These are phyloP conservation scores for Salvia splendens DNA, from an alignment of 257 asterid genomes.

Conservation along the genomic window DNA sequence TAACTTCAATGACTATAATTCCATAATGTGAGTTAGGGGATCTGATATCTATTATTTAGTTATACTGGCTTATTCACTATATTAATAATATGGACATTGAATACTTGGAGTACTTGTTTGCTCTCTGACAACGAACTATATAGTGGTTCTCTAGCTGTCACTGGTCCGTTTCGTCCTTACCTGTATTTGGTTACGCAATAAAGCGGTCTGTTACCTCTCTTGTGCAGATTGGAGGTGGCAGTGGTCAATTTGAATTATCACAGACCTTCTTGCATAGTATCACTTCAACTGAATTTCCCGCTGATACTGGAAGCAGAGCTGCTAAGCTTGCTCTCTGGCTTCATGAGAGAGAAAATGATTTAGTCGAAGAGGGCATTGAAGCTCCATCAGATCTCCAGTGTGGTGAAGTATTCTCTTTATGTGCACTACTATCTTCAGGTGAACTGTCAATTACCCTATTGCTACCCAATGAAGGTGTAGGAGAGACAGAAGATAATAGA, in stretches of 20 bases:
- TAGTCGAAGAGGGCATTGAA: constrained; percentile 70
- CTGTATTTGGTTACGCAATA: constrained; percentile 23
- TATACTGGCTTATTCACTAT: constrained; percentile 19
- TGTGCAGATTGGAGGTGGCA: constrained; percentile 85
- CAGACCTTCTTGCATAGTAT: constrained; percentile 72
- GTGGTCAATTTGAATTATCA: constrained; percentile 70
- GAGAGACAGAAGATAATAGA: constrained; percentile 89
- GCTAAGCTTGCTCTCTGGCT: constrained; percentile 72
- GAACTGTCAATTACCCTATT: constrained; percentile 63
- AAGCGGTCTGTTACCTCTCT: constrained; percentile 26
- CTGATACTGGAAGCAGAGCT: constrained; percentile 80
- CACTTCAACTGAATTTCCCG: constrained; percentile 65
- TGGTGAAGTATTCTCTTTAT: constrained; percentile 74
- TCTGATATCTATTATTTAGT: constrained; percentile 4
- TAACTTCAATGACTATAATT: constrained; percentile 13
- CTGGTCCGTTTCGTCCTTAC: constrained; percentile 20
- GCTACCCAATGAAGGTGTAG: constrained; percentile 88
- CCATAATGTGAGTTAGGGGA: neutral
- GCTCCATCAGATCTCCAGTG: constrained; percentile 78
- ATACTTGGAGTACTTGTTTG: constrained; percentile 14
- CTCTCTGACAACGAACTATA: constrained; percentile 10
- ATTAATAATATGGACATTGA: neutral
- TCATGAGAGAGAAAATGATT: constrained; percentile 63
- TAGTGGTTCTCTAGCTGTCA: constrained; percentile 22
- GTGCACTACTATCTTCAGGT: constrained; percentile 68